These are phyloP conservation scores for Stemphylium vesicarium DNA, from an alignment of 2,329 filamentous ascomycete species.

Conservation along the genomic window DNA sequence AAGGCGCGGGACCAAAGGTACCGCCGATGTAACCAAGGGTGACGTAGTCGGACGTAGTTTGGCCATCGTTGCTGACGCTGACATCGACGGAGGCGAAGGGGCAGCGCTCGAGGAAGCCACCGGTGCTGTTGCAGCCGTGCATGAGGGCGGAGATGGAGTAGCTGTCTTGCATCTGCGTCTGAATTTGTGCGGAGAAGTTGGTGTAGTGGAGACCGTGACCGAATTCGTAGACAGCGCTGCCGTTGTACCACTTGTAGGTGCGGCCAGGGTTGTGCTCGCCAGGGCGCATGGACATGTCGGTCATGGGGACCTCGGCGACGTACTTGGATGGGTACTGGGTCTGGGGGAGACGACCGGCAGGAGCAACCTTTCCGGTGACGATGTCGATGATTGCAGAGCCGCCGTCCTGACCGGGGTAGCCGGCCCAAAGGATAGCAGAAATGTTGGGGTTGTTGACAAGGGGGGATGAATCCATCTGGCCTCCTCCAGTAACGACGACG, in stretches of 20 bases:
- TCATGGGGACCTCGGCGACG: slow-evolving; percentile 59
- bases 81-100: slow-evolving; percentile 52
- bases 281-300: slow-evolving; percentile 63
- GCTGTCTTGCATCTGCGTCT: slow-evolving; percentile 12
- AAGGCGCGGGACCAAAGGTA: slow-evolving; percentile 57
- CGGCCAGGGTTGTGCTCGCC: slow-evolving; percentile 56
- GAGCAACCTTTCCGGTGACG: slow-evolving; percentile 59
- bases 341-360: slow-evolving; percentile 62
- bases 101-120: slow-evolving; percentile 47
- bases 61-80: slow-evolving; percentile 57
- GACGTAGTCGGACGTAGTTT: slow-evolving; percentile 59
- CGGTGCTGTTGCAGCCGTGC: slow-evolving; percentile 45
- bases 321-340: slow-evolving; percentile 65
- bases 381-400: slow-evolving; percentile 63
- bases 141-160: slow-evolving; percentile 26
- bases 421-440: slow-evolving; percentile 62
- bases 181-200: slow-evolving; percentile 52
- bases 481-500: slow-evolving; percentile 61
- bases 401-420: slow-evolving; percentile 67
- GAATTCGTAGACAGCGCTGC: slow-evolving; percentile 58
- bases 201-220: slow-evolving; percentile 67
- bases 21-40: slow-evolving; percentile 59
- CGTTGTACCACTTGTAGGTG: slow-evolving; percentile 66
- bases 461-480: slow-evolving; percentile 60
- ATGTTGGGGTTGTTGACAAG: slow-evolving; percentile 58